Base-by-base conservation (phyloP, 2,329 filamentous ascomycete genomes). In the Amauroascus niger region DNA sequence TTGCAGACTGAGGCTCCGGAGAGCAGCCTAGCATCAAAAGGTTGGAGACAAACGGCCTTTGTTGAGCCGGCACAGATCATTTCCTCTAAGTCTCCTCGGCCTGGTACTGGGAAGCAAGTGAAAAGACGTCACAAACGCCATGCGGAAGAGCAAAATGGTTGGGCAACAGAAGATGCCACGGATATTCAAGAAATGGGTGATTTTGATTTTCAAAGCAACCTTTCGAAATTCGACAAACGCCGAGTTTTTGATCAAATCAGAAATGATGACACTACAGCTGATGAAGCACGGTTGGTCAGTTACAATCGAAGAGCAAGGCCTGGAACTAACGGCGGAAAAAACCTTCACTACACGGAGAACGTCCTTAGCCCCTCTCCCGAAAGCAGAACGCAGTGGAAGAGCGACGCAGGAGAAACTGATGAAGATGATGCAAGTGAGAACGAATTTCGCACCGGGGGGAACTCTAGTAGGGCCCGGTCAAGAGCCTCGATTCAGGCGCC, bases 91-190 rank as follows among this genome's bases (percentile, higher is more conserved):
- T 54, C 60, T 39, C 35, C 69, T 51, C 58, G 57, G 52, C 60
- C 64, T 7, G 57, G 58, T 18, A 67, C 64, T 28, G 73, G 73
- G 53, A 74, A 74, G 26, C 74, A 76, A 59, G 74, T 72, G 54
- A 73, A 71, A 57, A 66, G 68, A 57, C 63, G 69, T 69, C 65
- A 69, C 59, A 70, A 71, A 60, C 58, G 63, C 32, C 72, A 75
- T 57, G 79, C 62, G 7, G 77, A 80, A 54, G 74, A 78, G 52
- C 70, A 88, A 41, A 94, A 88, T 66, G 91, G 88, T 2, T 97
- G 91, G 90, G 89, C 88, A 3, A 96, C 91, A 0, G 93, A 96
- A 65, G 91, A 97, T 64, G 90, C 91, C 20, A 96, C 88, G 0
- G 93, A 97, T 65, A 87, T 93, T 20, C 87, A 91, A 70, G 91